Conservation (phyloP, 768 basidiomycete species). For the Harrya chromipes region DNA sequence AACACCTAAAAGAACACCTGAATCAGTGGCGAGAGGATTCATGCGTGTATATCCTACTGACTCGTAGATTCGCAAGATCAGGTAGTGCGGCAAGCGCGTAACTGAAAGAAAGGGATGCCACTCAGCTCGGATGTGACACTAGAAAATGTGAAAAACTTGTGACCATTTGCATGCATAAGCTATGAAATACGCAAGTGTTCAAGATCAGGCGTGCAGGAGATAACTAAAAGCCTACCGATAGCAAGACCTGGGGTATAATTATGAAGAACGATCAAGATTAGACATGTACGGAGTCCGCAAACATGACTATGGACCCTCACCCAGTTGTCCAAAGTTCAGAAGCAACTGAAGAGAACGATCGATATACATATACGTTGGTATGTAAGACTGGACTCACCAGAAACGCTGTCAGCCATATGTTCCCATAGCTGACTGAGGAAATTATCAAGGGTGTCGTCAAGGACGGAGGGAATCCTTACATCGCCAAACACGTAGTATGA, state of each 20-base stretch:
- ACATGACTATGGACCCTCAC: conserved; percentile 27
- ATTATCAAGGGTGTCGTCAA: not conserved
- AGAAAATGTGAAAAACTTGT: conserved; percentile 2
- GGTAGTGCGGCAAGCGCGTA: conserved; percentile 42
- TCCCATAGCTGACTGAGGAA: conserved; percentile 51
- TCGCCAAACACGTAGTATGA: conserved; percentile 60
- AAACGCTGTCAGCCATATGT: conserved; percentile 41
- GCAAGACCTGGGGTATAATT: conserved; percentile 32
- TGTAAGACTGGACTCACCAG: conserved; percentile 38
- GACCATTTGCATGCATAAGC: conserved; percentile 48
- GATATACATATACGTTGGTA: no score
- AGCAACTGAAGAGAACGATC: conserved; percentile 34
- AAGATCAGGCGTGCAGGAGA: not conserved
- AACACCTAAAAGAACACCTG: conserved; percentile 34
- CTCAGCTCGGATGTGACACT: not conserved
- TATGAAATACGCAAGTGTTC: conserved; percentile 17
- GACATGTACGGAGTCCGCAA: not conserved
- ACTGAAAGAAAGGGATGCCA: conserved; percentile 20
- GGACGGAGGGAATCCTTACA: conserved; percentile 38
- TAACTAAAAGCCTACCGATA: conserved; percentile 30
- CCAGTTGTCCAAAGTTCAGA: conserved; percentile 49
- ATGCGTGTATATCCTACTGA: conserved; percentile 22
- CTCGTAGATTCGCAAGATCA: conserved; percentile 44
- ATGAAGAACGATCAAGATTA: not conserved
- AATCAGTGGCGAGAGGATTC: not conserved